Evolutionary conservation across 2,329 filamentous ascomycete genomes (phyloP), one percentile per base, ranked within the genome.

Genomic region (Verruconis gallopava): DNA sequence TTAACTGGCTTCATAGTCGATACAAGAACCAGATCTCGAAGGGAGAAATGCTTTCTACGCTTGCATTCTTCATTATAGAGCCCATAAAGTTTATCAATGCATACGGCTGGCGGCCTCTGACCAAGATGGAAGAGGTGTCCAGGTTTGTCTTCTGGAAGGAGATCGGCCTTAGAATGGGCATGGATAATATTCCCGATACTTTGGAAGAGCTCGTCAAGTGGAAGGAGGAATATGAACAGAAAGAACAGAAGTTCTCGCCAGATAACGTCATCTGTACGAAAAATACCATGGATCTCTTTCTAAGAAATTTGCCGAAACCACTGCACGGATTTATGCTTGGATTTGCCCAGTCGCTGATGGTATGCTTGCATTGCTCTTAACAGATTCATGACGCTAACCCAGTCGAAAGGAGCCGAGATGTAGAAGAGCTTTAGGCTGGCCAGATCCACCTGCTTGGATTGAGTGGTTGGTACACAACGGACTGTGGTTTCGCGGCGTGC

Each of bases 141-240:
- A 36, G 33, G 33, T 36, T 13, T 11, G 6, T 36, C 12, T 36
- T 36, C 18, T 36, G 33, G 33, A 36, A 30, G 14, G 33, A 36
- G 33, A 18, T 36, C 17, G 33, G 33, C 12, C 17, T 36, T 9
- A 36, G 33, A 15, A 36, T 36, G 33, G 33, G 33, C 12, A 36
- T 36, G 25, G 25, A 30, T n/a, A 30, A 30, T 30, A 30, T 30
- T 30, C 25, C 25, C n/a, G 25, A 30, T n/a, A 30, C 25, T 9
- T n/a, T 30, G 9, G 25, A 30, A n/a, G 25, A 30, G n/a, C 25
- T 30, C n/a, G 25, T n/a, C n/a, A n/a, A 9, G n/a, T 30, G 25
- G 25, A 9, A 30, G n/a, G 25, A 30, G n/a, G 25, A 30, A n/a
- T 30, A 30, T 30, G 25, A 30, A n/a, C 6, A 30, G 25, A 30